Base-by-base conservation (phyloP, 176 grass and related monocot genomes). In the Oryza rufipogon region DNA sequence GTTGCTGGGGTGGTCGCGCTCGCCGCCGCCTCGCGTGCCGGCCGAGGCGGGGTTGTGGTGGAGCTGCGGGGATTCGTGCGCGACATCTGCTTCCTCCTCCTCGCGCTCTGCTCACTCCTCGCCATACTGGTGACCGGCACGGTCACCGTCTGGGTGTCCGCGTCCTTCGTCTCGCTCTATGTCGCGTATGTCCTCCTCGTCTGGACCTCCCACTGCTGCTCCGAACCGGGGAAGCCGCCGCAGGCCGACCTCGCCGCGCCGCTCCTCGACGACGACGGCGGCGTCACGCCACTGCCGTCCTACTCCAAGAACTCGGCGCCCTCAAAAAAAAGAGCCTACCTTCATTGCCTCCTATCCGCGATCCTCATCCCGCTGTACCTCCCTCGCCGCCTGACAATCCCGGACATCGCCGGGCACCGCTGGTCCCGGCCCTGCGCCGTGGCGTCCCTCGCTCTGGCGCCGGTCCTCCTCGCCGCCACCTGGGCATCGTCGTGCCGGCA, bases 351-450 rank as follows among this genome's bases (percentile, higher is more conserved):
- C 26, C 4, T 91, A 6, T 26, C 34, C 52, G 60, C 78, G 22
- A 30, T 91, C 7, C 72, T 81, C 82, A 88, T 97, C 81, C 95
- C 95, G 80, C 86, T 97, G 1, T 92, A 91, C 80, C 81, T 97
- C 6, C 95, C 95, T 20, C 89, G 95, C 48, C 87, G 90, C 4
- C 90, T 97, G 26, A 97, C 92, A 5, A 97, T 97, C 51, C 95
- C 95, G 4, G 92, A 97, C 68, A 90, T 97, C 68, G 85, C 95
- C 11, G 81, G 67, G 26, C 86, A 91, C 88, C 82, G 92, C 15
- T 94, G 88, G 92, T 81, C 66, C 32, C 86, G 75, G 2, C 36
- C 63, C 4, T 87, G 23, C 25, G 90, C 95, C 3, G 66, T 97
- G 30, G 80, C 87, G 1, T 97, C 95, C 9, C 88, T 78, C 11